A percentile compares a stretch with the other conserved stretches of the same genome.
These are phyloP conservation scores for Saturnispora diversa DNA, from an alignment of 805 yeast genomes.

Conservation along the genomic window DNA sequence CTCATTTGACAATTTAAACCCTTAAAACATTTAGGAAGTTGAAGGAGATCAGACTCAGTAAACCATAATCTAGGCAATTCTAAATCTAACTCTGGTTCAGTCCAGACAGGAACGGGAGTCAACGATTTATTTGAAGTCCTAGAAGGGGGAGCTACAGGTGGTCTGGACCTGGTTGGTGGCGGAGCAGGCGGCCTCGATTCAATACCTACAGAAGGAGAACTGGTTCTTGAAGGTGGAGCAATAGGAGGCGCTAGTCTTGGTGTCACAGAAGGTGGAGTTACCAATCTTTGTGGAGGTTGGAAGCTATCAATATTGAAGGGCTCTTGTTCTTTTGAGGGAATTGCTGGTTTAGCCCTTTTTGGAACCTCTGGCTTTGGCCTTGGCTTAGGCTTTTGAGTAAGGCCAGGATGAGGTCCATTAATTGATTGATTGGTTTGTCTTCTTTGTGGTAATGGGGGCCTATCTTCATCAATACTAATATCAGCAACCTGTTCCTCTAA, in stretches of 20 bases:
- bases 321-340: slow-evolving; percentile 8
- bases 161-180: slow-evolving; percentile 28
- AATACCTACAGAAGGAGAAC: neutral
- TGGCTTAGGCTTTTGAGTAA: slow-evolving; percentile 10
- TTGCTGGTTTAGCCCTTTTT: slow-evolving; percentile 11
- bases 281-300: neutral
- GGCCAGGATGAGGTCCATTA: slow-evolving; percentile 9
- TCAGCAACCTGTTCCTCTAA: slow-evolving; percentile 7
- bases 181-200: slow-evolving; percentile 26
- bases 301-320: neutral
- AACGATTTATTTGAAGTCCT: neutral
- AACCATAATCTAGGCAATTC: slow-evolving; percentile 43
- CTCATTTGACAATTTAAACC: slow-evolving; percentile 31
- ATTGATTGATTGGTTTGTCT: slow-evolving; percentile 9
- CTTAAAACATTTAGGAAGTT: slow-evolving; percentile 33
- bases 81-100: slow-evolving; percentile 33
- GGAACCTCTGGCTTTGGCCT: slow-evolving; percentile 9
- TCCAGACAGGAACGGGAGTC: slow-evolving; percentile 16
- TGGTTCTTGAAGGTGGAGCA: slow-evolving; percentile 12
- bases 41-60: slow-evolving; percentile 23
- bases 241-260: slow-evolving; percentile 15
- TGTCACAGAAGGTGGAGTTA: slow-evolving; percentile 11
- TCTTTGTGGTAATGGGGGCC: slow-evolving; percentile 23
- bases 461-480: slow-evolving; percentile 20
- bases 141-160: slow-evolving; percentile 20